phyloP scores from a whole-genome alignment of 1,284 basidiomycete genomes.

The Mrakiaceae sp. region DNA sequence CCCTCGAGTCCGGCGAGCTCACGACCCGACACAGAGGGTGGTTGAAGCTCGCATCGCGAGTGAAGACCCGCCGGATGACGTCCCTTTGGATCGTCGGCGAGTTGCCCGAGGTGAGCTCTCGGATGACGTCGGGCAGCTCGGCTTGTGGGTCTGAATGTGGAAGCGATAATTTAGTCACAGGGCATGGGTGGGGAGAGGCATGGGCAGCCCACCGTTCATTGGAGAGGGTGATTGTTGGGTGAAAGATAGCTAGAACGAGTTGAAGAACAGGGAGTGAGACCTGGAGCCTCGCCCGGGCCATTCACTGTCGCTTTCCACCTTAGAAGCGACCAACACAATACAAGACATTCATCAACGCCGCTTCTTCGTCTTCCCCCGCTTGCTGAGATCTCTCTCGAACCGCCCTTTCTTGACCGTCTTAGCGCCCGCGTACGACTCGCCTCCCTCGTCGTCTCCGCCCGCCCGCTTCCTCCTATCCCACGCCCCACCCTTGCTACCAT shows the following conservation, averaged over 20 bases:
- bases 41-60: neutral
- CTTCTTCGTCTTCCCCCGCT: slow-evolving; percentile 8
- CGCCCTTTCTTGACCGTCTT: slow-evolving; percentile 53
- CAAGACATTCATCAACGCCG: neutral
- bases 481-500: slow-evolving; percentile 43
- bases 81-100: neutral
- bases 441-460: slow-evolving; percentile 26
- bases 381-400: slow-evolving; percentile 62
- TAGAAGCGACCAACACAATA: too few relatives aligned
- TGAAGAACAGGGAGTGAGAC: too few relatives aligned
- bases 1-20: neutral
- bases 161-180: neutral
- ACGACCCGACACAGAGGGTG: neutral
- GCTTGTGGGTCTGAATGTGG: neutral
- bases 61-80: neutral
- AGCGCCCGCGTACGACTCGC: slow-evolving; percentile 35
- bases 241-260: too few relatives aligned
- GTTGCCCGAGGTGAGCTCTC: neutral
- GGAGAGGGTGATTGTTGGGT: too few relatives aligned
- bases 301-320: too few relatives aligned
- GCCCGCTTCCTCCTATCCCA: slow-evolving; percentile 40
- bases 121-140: neutral
- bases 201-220: too few relatives aligned
- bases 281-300: too few relatives aligned
- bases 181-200: too few relatives aligned